Conservation (phyloP, 768 basidiomycete genomes). For the Boletus subparvulus region DNA sequence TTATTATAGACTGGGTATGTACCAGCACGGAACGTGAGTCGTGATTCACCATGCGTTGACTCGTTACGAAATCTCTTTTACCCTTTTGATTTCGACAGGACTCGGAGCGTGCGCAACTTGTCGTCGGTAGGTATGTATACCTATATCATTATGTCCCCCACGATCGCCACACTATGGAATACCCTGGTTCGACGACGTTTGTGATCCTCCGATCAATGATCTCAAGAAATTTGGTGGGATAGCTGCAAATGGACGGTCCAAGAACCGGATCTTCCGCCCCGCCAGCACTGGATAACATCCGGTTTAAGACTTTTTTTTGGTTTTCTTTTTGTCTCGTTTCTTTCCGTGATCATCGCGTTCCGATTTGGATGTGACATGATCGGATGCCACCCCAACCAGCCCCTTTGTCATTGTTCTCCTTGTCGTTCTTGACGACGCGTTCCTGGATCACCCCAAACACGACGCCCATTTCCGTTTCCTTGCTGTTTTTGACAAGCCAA, state of each 20-base stretch:
- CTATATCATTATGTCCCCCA: background rate
- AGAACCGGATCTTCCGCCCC: background rate
- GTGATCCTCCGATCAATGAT: background rate
- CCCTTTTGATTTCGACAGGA: background rate
- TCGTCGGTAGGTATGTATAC: background rate
- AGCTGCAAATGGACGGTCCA: background rate
- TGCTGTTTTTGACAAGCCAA: background rate
- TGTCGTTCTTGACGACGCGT: slow-evolving; percentile 2
- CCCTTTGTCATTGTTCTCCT: background rate
- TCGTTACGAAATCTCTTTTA: background rate
- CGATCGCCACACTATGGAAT: background rate
- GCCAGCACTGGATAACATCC: background rate
- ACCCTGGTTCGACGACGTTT: background rate
- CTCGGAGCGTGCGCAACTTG: background rate
- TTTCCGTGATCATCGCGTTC: slow-evolving; percentile 6
- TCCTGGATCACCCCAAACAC: background rate
- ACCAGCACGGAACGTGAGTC: background rate
- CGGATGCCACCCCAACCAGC: slow-evolving; percentile 6
- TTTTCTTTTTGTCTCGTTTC: background rate
- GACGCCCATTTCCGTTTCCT: background rate
- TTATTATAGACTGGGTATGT: too few relatives aligned
- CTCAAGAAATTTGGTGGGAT: background rate
- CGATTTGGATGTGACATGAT: background rate
- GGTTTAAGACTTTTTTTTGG: background rate
- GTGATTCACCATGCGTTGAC: background rate